Percentiles rank a stretch among this genome's conserved stretches.
Evolutionary conservation across 2,329 filamentous ascomycete species (phyloP).

Genomic region (Apiospora pterosperma): DNA sequence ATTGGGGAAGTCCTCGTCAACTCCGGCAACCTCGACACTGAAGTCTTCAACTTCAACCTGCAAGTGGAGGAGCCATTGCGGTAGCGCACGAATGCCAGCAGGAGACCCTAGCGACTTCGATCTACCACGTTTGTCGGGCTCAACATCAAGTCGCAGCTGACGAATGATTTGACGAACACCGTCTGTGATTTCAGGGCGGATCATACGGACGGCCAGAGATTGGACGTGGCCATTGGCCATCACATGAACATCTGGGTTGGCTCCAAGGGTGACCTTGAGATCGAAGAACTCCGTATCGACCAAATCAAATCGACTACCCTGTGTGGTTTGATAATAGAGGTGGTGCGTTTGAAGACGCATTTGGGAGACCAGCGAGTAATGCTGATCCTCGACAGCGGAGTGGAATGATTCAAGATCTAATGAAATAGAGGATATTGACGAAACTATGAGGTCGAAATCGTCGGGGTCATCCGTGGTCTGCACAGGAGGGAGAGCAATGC

Average conservation of each 20-base stretch:
- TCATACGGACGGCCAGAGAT: conserved; percentile 84
- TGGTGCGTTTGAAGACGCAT: conserved; percentile 82
- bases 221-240: conserved; percentile 76
- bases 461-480: conserved; percentile 62
- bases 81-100: conserved; percentile 75
- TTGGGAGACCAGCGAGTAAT: conserved; percentile 82
- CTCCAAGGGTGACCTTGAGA: conserved; percentile 78
- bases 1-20: conserved; percentile 79
- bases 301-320: conserved; percentile 79
- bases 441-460: conserved; percentile 94
- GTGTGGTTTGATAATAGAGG: conserved; percentile 90
- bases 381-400: conserved; percentile 74
- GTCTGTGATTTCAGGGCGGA: conserved; percentile 87
- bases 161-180: conserved; percentile 88
- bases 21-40: conserved; percentile 84
- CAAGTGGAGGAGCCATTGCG: conserved; percentile 79
- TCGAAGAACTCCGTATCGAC: conserved; percentile 86
- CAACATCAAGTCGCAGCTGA: conserved; percentile 71
- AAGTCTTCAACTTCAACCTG: conserved; percentile 86
- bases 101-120: conserved; percentile 49
- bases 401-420: conserved; percentile 96
- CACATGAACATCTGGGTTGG: conserved; percentile 81
- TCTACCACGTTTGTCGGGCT: conserved; percentile 55
- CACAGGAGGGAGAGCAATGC: conserved; percentile 82
- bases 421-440: conserved; percentile 88